A percentile compares a stretch with the other conserved stretches of the same genome.
Evolutionary conservation across 805 yeast species (phyloP).

Genomic region (Komagataella pseudopastoris): DNA sequence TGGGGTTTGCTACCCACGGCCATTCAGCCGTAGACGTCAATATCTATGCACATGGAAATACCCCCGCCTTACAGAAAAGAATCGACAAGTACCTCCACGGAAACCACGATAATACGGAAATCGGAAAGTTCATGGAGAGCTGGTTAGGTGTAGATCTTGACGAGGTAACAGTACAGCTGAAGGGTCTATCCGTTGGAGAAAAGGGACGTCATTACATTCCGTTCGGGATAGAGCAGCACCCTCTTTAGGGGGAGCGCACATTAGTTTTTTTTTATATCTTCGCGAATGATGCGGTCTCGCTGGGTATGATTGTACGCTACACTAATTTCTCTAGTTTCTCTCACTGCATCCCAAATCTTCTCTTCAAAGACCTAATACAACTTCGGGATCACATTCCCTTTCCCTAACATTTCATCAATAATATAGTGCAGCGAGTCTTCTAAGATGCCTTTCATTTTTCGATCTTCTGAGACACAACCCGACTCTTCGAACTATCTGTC

Average conservation of each 20-base stretch:
- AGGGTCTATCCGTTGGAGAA: conserved; percentile 10
- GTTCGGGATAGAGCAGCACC: neutral
- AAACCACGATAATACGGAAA: conserved; percentile 76
- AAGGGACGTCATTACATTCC: conserved; percentile 5
- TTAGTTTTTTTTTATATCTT: neutral
- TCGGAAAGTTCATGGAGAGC: conserved; percentile 60
- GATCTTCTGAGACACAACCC: neutral
- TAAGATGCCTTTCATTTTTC: neutral
- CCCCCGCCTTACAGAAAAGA: conserved; percentile 24
- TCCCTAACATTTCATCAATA: neutral
- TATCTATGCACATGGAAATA: conserved; percentile 69
- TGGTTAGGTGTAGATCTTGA: conserved; percentile 34
- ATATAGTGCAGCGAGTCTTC: neutral
- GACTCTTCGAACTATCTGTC: neutral
- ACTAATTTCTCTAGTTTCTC: neutral
- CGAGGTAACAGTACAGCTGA: conserved; percentile 22
- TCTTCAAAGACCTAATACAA: neutral
- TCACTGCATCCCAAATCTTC: neutral
- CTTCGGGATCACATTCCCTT: neutral
- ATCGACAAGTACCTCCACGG: conserved; percentile 46
- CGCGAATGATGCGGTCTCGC: conserved; percentile 4
- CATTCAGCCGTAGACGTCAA: conserved; percentile 95
- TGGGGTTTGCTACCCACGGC: conserved; percentile 97
- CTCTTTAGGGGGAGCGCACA: neutral
- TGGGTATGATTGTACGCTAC: neutral